Evolutionary conservation across 2,329 filamentous ascomycete species (phyloP), one percentile per base, ranked within the genome.

Genomic region (Clarireedia homoeocarpa): DNA sequence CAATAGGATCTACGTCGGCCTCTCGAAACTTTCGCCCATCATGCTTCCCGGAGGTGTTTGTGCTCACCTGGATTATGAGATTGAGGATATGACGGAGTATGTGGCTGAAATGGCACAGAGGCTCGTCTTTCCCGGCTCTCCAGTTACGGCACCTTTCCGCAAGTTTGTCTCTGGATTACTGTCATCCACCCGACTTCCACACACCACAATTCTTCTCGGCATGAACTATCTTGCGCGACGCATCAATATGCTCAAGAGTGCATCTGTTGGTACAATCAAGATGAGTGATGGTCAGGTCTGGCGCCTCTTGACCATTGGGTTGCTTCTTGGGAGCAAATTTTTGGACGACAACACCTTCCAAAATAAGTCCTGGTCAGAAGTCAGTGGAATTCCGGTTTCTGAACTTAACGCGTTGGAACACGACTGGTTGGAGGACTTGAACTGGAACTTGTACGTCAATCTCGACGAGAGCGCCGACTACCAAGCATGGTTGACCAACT

Each of bases 321-420:
- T 89, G 49, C 75, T 89, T 52, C 75, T 89, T 51, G 85, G 85
- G 57, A 88, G 84, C 77, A 89, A 89, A 72, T 89, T 89, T 69
- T 71, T 89, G 61, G 85, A 89, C 65, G 85, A 89, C 72, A 89
- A 89, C 70, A 89, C 85, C 36, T 89, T 89, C 74, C 85, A 88
- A 74, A 89, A 89, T 72, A 81, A 84, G 59, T 89, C 85, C 2
- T 89, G 85, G 85, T 82, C 85, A 9, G 86, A 89, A 67, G 85
- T 89, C 52, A 89, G 84, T 70, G 83, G 83, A 63, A 88, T 89
- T 63, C 75, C 81, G 47, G 84, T 89, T 44, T 69, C 75, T 5
- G 84, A 88, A 65, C 73, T 89, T 61, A 89, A 89, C 68, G 73
- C 73, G 51, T 75, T 88, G 69, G 85, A 89, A 70, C 75, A 81